Evolutionary conservation across 371 early-diverging fungal species (phyloP), one percentile per base, ranked within the genome.

Genomic region (Parasitella parasitica): DNA sequence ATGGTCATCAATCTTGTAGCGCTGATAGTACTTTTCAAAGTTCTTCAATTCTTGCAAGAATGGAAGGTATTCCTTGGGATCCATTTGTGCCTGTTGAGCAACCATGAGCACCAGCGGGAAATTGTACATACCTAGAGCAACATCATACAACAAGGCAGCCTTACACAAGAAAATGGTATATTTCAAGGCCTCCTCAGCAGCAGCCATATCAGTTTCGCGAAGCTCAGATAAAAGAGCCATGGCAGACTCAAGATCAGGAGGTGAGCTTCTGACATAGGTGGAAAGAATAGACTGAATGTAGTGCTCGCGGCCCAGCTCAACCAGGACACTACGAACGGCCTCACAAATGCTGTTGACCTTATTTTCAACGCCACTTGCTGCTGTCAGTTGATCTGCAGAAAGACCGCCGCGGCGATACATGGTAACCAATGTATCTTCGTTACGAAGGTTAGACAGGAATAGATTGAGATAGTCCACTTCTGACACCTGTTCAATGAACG

Each of bases 61-160:
- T 1, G 96, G 91, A 50, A 97, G 70, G 60, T 97, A 97, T 78
- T 98, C 98, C 26, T 94, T 82, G 18, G 98, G 98, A 83, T 98
- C 98, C 77, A 86, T 94, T 63, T 97, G 96, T 16, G 95, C 92
- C 67, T 92, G 91, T 71, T 97, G 96, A 13, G 97, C 97, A 18
- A 97, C 96, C 90, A 95, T 88, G 35, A 97, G 70, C 7, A 94
- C 96, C 54, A 98, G 79, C 13, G 86, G 76, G 68, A 97, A 92
- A 64, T 98, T 94, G 65, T 98, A 98, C 87, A 94, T 88, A 20
- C 96, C 96, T 61, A 98, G 77, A 1, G 97, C 97, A 3, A 94
- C 93, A 67, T 96, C 85, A 64, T 93, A 97, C 7, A 97, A 82
- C 11, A 80, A 77, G 59, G 95, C 90, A 49, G 91, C 92, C 64